Conservation (phyloP, 306 rosid species). For the Pterocarpus santalinus region DNA sequence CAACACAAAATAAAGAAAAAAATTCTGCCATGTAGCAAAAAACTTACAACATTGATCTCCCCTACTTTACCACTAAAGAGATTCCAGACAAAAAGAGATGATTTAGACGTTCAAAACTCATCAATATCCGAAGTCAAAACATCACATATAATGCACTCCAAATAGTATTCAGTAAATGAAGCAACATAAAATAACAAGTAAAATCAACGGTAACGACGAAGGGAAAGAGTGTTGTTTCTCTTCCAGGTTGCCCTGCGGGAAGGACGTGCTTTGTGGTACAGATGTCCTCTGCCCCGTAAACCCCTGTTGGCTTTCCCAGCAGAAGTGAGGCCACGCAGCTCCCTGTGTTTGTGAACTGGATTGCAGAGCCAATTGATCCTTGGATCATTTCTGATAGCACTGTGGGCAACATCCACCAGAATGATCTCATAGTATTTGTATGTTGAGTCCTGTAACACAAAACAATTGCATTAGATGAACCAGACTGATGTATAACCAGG, state of each 20-base stretch:
- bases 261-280: conserved; percentile 72
- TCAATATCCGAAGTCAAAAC: conserved; percentile 30
- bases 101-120: neutral
- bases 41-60: neutral
- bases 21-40: neutral
- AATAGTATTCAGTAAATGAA: conserved; percentile 7
- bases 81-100: neutral
- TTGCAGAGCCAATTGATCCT: conserved; percentile 85
- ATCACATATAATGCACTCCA: neutral
- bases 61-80: neutral
- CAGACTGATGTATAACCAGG: neutral
- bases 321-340: conserved; percentile 82
- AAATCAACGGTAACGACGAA: conserved; percentile 77
- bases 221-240: conserved; percentile 86
- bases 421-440: conserved; percentile 83
- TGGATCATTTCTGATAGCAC: conserved; percentile 78
- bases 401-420: conserved; percentile 81
- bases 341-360: conserved; percentile 89
- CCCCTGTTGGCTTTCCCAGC: conserved; percentile 88
- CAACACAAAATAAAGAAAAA: neutral
- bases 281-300: conserved; percentile 80
- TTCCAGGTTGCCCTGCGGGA: conserved; percentile 95
- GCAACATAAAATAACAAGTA: neutral
- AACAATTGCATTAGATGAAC: neutral
- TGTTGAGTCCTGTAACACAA: conserved; percentile 70